Evolutionary conservation across 202 grass and related monocot genomes (phyloP).

Genomic region (Saccharum hybrid): DNA sequence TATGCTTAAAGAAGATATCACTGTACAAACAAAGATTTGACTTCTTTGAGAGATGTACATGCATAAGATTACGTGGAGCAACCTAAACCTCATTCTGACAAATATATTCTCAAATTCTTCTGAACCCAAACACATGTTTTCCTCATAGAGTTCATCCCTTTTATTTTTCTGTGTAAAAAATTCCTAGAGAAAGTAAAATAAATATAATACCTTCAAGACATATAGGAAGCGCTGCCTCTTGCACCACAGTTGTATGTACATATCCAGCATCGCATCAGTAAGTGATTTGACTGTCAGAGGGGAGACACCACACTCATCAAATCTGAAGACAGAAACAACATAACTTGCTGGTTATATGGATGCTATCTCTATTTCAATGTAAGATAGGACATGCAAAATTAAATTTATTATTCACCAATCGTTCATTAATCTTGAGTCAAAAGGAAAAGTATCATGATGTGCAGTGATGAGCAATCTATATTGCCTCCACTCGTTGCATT

Average conservation of each 20-base stretch:
- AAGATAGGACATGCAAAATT: background rate
- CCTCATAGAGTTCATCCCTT: background rate
- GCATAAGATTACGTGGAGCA: conserved; percentile 21
- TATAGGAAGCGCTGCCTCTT: conserved; percentile 84
- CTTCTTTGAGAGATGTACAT: background rate
- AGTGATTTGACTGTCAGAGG: conserved; percentile 85
- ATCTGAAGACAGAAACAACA: conserved; percentile 65
- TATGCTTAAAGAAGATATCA: conserved; percentile 18
- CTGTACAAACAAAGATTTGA: conserved; percentile 1
- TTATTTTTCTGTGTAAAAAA: background rate
- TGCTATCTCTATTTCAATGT: background rate
- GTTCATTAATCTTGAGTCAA: conserved; percentile 28
- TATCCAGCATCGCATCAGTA: conserved; percentile 86
- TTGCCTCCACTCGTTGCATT: background rate
- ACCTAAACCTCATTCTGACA: background rate
- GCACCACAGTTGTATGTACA: conserved; percentile 74
- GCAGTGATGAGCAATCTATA: background rate
- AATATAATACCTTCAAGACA: conserved; percentile 75
- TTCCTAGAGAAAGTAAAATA: conserved; percentile 2
- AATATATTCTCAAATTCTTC: background rate
- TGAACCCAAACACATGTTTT: background rate
- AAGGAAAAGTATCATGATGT: background rate
- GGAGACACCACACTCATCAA: conserved; percentile 85
- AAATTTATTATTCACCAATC: conserved; percentile 27
- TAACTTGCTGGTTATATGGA: conserved; percentile 16